phyloP scores from a whole-genome alignment of 352 stramenopile species.

The Globisporangium paddicum region DNA sequence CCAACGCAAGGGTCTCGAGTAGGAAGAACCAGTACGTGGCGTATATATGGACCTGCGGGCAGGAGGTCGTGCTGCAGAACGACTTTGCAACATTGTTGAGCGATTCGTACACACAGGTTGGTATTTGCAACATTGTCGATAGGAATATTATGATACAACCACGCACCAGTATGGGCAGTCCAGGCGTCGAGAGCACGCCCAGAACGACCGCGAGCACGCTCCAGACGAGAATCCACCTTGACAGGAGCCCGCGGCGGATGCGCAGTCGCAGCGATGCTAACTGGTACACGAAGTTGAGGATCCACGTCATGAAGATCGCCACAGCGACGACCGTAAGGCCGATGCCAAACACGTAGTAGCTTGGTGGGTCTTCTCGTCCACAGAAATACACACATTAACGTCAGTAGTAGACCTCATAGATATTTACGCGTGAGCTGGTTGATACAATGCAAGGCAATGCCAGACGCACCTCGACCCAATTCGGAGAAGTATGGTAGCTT shows the following conservation, averaged over 20 bases:
- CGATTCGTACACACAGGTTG: neutral
- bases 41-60: constrained; percentile 20
- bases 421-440: no score
- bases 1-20: constrained; percentile 27
- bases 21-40: constrained; percentile 39
- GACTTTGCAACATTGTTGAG: neutral
- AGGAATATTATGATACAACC: neutral
- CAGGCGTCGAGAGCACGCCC: constrained; percentile 34
- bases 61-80: constrained; percentile 27
- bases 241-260: constrained; percentile 21
- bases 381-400: neutral
- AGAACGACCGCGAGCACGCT: constrained; percentile 17
- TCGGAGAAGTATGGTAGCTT: constrained; percentile 59
- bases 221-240: constrained; percentile 5
- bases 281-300: constrained; percentile 46
- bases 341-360: constrained; percentile 38
- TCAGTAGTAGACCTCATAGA: no score
- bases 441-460: no score
- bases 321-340: constrained; percentile 33
- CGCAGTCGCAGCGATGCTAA: constrained; percentile 17
- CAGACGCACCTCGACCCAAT: constrained; percentile 31
- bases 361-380: constrained; percentile 21
- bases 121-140: neutral
- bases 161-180: constrained; percentile 35
- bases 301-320: constrained; percentile 39